Conservation (phyloP, 1,284 basidiomycete species). For the Apiotrichum domesticum region DNA sequence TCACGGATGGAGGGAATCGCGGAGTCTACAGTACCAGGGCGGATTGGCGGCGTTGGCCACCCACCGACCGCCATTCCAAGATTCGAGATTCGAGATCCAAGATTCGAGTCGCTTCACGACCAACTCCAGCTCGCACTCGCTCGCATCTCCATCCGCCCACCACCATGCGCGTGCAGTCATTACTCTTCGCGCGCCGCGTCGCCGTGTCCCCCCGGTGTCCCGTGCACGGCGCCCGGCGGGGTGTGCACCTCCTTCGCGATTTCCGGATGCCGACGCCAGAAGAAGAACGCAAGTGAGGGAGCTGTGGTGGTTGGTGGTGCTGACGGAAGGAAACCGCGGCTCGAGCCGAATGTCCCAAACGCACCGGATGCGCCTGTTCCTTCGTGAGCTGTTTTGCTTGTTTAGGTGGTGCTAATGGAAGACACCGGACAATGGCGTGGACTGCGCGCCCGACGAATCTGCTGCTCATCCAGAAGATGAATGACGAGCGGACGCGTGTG, state of each 20-base stretch:
- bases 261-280: slow-evolving; percentile 17
- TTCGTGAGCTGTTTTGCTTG: not conserved
- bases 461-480: slow-evolving; percentile 51
- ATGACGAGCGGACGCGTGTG: slow-evolving; percentile 45
- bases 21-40: too few species aligned
- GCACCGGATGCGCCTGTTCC: not conserved
- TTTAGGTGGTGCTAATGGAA: too few species aligned
- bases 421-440: slow-evolving; percentile 35
- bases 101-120: too few species aligned
- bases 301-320: slow-evolving; percentile 6
- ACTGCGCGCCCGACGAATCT: slow-evolving; percentile 40
- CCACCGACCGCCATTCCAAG: too few species aligned
- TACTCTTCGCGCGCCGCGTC: not conserved
- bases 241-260: slow-evolving; percentile 28
- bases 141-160: too few species aligned
- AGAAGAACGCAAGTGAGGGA: slow-evolving; percentile 18
- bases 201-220: not conserved
- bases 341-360: slow-evolving; percentile 1
- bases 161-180: not conserved
- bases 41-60: too few species aligned
- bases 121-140: too few species aligned
- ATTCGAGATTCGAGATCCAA: too few species aligned
- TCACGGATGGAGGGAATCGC: too few species aligned
- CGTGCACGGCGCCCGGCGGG: not conserved
- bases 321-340: slow-evolving; percentile 10